phyloP scores from a whole-genome alignment of 345 rosid species.

The Gossypium bickii region DNA sequence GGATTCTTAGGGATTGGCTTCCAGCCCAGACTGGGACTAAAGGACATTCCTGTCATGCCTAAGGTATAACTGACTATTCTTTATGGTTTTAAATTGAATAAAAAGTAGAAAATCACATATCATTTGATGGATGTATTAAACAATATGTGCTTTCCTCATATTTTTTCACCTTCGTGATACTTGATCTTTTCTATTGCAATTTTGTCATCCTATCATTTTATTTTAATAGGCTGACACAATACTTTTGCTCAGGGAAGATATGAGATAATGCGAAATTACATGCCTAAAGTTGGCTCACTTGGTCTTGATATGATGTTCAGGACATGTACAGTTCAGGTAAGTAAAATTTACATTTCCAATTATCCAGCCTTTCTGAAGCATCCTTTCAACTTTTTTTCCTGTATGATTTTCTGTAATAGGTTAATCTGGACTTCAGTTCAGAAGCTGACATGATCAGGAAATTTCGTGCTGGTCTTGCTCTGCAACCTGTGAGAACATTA shows the following conservation, averaged over 20 bases:
- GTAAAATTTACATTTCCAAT: conserved; percentile 22
- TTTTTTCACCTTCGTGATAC: neutral
- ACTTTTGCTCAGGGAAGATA: conserved; percentile 82
- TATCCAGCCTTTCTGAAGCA: conserved; percentile 2
- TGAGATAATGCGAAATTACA: conserved; percentile 93
- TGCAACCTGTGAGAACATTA: conserved; percentile 81
- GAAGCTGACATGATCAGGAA: conserved; percentile 98
- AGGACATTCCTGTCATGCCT: conserved; percentile 95
- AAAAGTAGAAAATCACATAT: neutral
- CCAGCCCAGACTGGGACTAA: conserved; percentile 88
- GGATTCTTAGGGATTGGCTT: conserved; percentile 98
- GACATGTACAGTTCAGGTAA: conserved; percentile 97
- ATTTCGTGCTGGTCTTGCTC: conserved; percentile 90
- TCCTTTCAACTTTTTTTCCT: conserved; percentile 3
- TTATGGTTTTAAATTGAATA: neutral
- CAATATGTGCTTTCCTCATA: neutral
- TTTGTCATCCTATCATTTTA: conserved; percentile 10
- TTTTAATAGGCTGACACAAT: conserved; percentile 22
- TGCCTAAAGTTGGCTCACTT: conserved; percentile 94
- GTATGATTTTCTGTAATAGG: conserved; percentile 37
- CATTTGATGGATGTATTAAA: neutral
- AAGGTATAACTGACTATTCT: conserved; percentile 48
- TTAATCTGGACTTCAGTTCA: conserved; percentile 88
- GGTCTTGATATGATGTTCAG: conserved; percentile 99
- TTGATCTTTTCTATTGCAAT: neutral